Conservation (phyloP, 2,329 filamentous ascomycete species). For the Nigrospora oryzae region DNA sequence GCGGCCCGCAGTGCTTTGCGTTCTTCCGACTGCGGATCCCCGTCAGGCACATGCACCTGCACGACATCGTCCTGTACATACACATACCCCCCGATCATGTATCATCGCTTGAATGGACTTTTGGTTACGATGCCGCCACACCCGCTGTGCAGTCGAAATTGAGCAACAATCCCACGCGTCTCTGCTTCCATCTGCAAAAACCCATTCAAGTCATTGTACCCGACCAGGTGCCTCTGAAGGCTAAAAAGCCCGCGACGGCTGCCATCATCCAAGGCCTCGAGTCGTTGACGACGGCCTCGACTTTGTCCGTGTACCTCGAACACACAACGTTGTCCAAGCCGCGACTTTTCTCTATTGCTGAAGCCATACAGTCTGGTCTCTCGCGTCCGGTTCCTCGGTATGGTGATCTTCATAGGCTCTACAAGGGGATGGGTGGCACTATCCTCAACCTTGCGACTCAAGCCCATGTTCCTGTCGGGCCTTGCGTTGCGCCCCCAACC, state of each 20-base stretch:
- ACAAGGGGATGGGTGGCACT: slow-evolving; percentile 3
- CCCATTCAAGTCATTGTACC: slow-evolving; percentile 3
- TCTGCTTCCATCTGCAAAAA: slow-evolving; percentile 2
- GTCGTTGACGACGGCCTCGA: slow-evolving; percentile 1
- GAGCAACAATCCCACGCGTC: neutral
- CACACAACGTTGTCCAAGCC: slow-evolving; percentile 2
- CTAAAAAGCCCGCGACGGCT: slow-evolving; percentile 1
- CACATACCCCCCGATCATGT: slow-evolving; percentile 4
- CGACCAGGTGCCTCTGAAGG: neutral
- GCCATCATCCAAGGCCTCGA: slow-evolving; percentile 1
- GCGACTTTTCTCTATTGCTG: neutral
- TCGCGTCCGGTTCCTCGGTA: slow-evolving; percentile 1
- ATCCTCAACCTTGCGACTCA: neutral
- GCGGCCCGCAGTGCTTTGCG: neutral
- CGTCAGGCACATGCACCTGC: slow-evolving; percentile 2
- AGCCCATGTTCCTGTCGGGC: too few species aligned
- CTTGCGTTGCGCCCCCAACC: too few species aligned
- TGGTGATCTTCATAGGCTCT: slow-evolving; percentile 4
- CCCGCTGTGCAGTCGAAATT: neutral
- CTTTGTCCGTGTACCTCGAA: slow-evolving; percentile 1
- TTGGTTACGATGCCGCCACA: neutral
- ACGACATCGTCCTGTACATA: slow-evolving; percentile 4
- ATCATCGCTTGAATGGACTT: slow-evolving; percentile 1
- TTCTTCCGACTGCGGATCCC: slow-evolving; percentile 4
- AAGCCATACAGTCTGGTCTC: neutral